Conservation (phyloP, 2,329 filamentous ascomycete species). For the Colletotrichum paranaense region DNA sequence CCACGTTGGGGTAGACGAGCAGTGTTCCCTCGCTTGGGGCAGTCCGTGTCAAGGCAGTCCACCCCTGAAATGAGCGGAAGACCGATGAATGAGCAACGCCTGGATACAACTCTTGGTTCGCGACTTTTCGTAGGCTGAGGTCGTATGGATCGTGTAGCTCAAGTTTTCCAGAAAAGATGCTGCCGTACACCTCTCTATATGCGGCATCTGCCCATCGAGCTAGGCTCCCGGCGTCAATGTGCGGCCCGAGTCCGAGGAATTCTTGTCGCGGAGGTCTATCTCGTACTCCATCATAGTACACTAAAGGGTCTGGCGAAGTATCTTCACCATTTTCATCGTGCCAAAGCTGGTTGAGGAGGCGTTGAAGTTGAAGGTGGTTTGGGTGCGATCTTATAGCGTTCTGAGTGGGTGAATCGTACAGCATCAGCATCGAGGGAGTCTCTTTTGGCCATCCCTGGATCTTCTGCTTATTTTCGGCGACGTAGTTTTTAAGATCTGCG, state of each 20-base stretch:
- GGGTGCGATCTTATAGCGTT: slow-evolving; percentile 50
- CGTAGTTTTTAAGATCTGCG: slow-evolving; percentile 45
- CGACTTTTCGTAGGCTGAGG: slow-evolving; percentile 46
- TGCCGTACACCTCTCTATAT: slow-evolving; percentile 50
- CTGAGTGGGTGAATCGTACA: slow-evolving; percentile 53
- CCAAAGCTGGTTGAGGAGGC: slow-evolving; percentile 51
- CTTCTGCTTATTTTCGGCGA: slow-evolving; percentile 44
- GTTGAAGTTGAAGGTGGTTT: slow-evolving; percentile 49
- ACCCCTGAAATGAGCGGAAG: slow-evolving; percentile 54
- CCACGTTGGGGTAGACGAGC: slow-evolving; percentile 52
- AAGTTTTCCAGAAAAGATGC: slow-evolving; percentile 50
- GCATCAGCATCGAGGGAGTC: slow-evolving; percentile 50
- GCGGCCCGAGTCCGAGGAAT: slow-evolving; percentile 54
- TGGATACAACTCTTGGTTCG: slow-evolving; percentile 48
- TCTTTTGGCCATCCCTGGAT: slow-evolving; percentile 49
- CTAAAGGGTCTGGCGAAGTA: slow-evolving; percentile 47
- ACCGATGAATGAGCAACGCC: slow-evolving; percentile 50
- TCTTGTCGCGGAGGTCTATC: slow-evolving; percentile 49
- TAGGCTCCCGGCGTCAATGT: slow-evolving; percentile 56
- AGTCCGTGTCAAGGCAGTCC: slow-evolving; percentile 54
- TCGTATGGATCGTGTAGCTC: slow-evolving; percentile 51
- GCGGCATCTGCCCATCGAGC: slow-evolving; percentile 53
- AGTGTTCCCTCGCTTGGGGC: slow-evolving; percentile 49
- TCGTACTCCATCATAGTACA: slow-evolving; percentile 52
- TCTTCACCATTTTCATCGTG: slow-evolving; percentile 44